Base-by-base conservation (phyloP, 768 basidiomycete genomes). In the Kwoniella sp. region DNA sequence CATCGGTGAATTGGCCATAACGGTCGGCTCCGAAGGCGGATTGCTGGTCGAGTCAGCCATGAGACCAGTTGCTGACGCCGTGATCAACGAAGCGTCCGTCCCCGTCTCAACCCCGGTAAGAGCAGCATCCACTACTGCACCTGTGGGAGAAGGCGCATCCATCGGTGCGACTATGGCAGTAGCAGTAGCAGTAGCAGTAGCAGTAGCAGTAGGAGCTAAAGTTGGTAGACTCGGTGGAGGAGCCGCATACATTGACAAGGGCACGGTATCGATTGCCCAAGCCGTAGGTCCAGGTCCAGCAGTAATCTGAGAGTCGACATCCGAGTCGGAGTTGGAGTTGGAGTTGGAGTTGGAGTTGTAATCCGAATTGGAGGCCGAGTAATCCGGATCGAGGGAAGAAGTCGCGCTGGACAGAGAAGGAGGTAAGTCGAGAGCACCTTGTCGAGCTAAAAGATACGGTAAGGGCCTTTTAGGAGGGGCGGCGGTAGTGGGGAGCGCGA, bases 401-500 rank as follows among this genome's bases (percentile, higher is more conserved):
- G 54, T 30, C 5, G 33, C 54, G 54, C 22, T 49, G 22, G 25
- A 22, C 48, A 62, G 30, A 36, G 60, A 55, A 9, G 60, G 60
- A 4, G 60, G 60, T 27, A 62, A 27, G 21, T 62, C 54, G 10
- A 62, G 36, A 10, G 54, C 44, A 1, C 51, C 56, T 48, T 54
- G 55, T 37, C 61, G 47, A 44, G 55, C 48, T 17, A 49, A 30
- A 10, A 64, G 26, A 36, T 36, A 50, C 10, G 62, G 62, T 33
- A 64, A 36, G 25, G 62, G 61, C 15, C n/a, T 13, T 33, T 53
- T 54, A 12, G 29, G 30, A 22, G 37, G 27, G 17, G 55, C 49
- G 17, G 49, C 48, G 27, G 47, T 1, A 5, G 44, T 47, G n/a
- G 22, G 44, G 22, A 46, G 51, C 49, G 56, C 48, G 37, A 64